These are phyloP conservation scores for Boletus sp. DNA, from an alignment of 768 basidiomycete genomes.

Conservation along the genomic window DNA sequence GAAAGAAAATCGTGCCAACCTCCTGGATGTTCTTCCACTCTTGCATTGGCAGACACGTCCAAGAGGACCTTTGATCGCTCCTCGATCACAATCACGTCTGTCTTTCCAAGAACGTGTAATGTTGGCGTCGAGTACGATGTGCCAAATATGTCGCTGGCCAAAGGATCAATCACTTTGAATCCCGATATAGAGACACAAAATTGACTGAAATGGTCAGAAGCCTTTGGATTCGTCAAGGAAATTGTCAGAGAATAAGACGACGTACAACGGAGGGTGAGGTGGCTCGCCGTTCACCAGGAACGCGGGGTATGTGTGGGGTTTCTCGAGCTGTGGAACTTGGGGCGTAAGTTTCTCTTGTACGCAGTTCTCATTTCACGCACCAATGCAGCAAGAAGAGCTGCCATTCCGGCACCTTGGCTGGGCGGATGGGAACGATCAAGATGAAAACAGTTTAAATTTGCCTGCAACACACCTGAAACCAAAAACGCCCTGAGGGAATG, in stretches of 20 bases:
- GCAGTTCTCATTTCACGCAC: slow-evolving; percentile 39
- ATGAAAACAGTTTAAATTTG: neutral
- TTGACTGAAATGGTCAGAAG: slow-evolving; percentile 40
- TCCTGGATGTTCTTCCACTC: slow-evolving; percentile 77
- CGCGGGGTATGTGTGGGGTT: slow-evolving; percentile 48
- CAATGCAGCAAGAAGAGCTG: slow-evolving; percentile 65
- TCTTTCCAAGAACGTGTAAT: slow-evolving; percentile 74
- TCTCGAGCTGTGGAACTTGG: slow-evolving; percentile 46
- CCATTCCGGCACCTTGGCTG: slow-evolving; percentile 80
- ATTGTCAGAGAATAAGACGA: neutral
- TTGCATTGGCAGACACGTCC: slow-evolving; percentile 49
- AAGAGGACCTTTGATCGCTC: slow-evolving; percentile 64
- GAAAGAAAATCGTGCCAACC: slow-evolving; percentile 46
- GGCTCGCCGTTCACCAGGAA: slow-evolving; percentile 64
- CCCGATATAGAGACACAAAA: slow-evolving; percentile 80
- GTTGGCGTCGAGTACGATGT: slow-evolving; percentile 65
- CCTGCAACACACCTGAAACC: slow-evolving; percentile 62
- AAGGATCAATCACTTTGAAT: slow-evolving; percentile 51
- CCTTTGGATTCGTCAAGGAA: neutral
- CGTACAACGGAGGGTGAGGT: slow-evolving; percentile 76
- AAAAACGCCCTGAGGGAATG: slow-evolving; percentile 58
- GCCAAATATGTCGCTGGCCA: slow-evolving; percentile 50
- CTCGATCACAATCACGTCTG: slow-evolving; percentile 69
- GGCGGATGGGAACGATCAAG: slow-evolving; percentile 5
- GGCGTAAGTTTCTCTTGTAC: neutral